Percentiles rank a stretch among this genome's conserved stretches.
phyloP scores from a whole-genome alignment of 345 rosid species.

The Gossypioides kirkii region DNA sequence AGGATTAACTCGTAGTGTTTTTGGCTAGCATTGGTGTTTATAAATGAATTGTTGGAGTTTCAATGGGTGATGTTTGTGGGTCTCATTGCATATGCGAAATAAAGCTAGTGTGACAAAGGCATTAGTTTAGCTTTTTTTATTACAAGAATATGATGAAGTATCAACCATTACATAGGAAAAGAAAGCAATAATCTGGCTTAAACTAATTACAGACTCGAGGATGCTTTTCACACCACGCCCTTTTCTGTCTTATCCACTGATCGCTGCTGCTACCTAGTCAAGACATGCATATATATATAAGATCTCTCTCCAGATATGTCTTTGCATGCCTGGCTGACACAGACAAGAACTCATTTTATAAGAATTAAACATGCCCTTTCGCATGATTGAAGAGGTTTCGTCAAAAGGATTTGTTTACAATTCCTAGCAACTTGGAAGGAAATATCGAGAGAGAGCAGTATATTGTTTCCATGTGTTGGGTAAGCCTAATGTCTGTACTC shows the following conservation, averaged over 20 bases:
- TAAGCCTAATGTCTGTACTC: too few species aligned
- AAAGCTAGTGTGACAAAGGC: neutral
- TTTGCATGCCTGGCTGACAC: neutral
- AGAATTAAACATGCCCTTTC: constrained; percentile 1
- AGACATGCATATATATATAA: neutral
- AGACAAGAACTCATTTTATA: neutral
- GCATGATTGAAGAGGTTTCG: neutral
- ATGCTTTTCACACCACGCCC: neutral
- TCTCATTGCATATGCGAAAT: neutral
- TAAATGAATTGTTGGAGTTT: neutral
- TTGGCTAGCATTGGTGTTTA: neutral
- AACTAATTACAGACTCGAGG: neutral
- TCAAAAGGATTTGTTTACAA: neutral
- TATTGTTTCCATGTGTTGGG: too few species aligned
- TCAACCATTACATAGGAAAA: neutral
- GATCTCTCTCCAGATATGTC: neutral
- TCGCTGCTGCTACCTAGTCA: neutral
- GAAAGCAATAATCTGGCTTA: neutral
- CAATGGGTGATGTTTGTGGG: neutral
- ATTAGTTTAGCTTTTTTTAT: neutral
- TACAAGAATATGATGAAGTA: too few species aligned
- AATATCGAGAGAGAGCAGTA: too few species aligned
- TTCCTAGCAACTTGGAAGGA: constrained; percentile 7
- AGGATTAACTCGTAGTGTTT: neutral
- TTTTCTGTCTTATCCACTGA: neutral